Percentiles rank a stretch among this genome's conserved stretches.
phyloP scores from a whole-genome alignment of 768 basidiomycete species.

The Agrocybe chaxingu region DNA sequence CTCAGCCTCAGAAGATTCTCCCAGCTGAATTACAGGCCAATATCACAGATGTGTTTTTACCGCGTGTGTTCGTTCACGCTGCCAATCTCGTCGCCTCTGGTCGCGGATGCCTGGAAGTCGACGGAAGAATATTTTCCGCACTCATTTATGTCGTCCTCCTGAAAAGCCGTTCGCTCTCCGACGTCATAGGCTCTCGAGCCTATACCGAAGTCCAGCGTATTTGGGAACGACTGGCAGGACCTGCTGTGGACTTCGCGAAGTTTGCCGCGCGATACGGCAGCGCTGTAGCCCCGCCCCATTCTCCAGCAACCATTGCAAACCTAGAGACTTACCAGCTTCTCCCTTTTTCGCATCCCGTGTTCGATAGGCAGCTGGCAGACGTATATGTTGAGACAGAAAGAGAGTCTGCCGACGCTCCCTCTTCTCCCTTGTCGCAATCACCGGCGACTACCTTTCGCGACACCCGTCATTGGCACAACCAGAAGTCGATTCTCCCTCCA shows the following conservation, averaged over 20 bases:
- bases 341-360: constrained; percentile 34
- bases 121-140: constrained; percentile 48
- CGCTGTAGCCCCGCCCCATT: constrained; percentile 3
- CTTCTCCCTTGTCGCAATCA: constrained; percentile 31
- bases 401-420: constrained; percentile 8
- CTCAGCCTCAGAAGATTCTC: constrained; percentile 27
- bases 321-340: constrained; percentile 23
- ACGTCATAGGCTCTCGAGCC: constrained; percentile 15
- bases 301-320: neutral
- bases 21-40: constrained; percentile 22
- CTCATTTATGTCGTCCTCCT: constrained; percentile 36
- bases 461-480: constrained; percentile 59
- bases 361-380: constrained; percentile 23
- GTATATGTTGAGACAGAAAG: constrained; percentile 16
- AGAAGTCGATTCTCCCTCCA: constrained; percentile 46
- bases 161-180: constrained; percentile 25
- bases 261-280: constrained; percentile 20
- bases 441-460: constrained; percentile 42
- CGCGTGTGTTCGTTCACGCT: constrained; percentile 29
- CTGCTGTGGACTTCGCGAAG: constrained; percentile 11
- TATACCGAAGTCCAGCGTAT: constrained; percentile 15
- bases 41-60: constrained; percentile 39
- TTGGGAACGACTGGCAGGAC: constrained; percentile 17
- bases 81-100: constrained; percentile 20
- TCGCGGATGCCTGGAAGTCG: constrained; percentile 39